These are phyloP conservation scores for Vigna mungo DNA, from an alignment of 306 rosid species.

Conservation along the genomic window DNA sequence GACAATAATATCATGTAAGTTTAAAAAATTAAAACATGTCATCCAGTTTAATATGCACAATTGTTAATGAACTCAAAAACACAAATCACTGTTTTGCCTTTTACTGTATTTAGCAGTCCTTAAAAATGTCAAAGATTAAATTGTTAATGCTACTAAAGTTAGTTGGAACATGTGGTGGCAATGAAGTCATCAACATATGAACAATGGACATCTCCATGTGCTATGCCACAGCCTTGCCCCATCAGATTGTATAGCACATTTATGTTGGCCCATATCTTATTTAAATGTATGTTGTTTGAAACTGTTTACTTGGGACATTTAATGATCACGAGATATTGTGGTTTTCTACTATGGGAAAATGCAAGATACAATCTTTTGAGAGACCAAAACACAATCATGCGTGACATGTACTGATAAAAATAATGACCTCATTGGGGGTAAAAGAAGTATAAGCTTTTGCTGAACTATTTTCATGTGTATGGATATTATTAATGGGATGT, in stretches of 20 bases:
- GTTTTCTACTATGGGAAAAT: not conserved
- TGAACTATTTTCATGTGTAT: conserved; percentile 2
- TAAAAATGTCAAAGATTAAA: not conserved
- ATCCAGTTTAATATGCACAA: too few species aligned
- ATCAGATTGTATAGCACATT: conserved; percentile 19
- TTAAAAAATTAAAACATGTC: too few species aligned
- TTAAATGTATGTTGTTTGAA: conserved; percentile 1
- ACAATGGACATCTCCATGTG: conserved; percentile 20
- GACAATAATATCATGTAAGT: too few species aligned
- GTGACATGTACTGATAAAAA: not conserved
- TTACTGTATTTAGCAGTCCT: not conserved
- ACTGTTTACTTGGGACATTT: not conserved
- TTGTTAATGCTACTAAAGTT: conserved; percentile 8
- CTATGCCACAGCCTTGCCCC: conserved; percentile 22
- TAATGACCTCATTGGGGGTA: not conserved
- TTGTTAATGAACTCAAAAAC: not conserved
- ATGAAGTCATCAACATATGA: not conserved
- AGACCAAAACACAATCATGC: not conserved
- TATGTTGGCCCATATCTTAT: conserved; percentile 19
- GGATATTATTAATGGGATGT: conserved; percentile 10
- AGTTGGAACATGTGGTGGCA: not conserved
- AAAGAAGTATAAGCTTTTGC: not conserved
- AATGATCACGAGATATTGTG: not conserved
- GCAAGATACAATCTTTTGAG: not conserved
- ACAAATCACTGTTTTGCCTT: not conserved